A percentile compares a stretch with the other conserved stretches of the same genome.
Conservation (phyloP, 2,329 filamentous ascomycete species). For the Coniochaeta hoffmannii region DNA sequence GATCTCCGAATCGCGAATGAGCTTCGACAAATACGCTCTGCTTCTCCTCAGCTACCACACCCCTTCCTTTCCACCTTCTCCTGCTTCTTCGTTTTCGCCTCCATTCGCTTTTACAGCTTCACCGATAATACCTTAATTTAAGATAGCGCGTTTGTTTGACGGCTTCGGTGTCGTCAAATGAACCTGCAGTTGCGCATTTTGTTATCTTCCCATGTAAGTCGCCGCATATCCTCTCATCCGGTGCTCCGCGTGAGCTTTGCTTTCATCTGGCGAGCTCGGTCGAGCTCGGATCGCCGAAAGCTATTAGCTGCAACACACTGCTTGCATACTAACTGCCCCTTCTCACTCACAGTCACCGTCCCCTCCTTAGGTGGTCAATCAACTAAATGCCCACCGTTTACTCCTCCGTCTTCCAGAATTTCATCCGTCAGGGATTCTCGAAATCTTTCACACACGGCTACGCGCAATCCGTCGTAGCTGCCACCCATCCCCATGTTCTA, state of each 20-base stretch:
- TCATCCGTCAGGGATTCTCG: slow-evolving; percentile 95
- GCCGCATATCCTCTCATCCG: slow-evolving; percentile 6
- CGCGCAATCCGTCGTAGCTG: slow-evolving; percentile 94
- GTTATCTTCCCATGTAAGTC: slow-evolving; percentile 57
- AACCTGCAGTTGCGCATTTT: slow-evolving; percentile 75
- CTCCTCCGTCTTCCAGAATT: slow-evolving; percentile 63
- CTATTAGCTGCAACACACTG: slow-evolving; percentile 5
- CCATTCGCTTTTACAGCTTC: slow-evolving; percentile 5
- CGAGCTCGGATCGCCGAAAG: not conserved
- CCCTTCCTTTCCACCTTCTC: slow-evolving; percentile 9
- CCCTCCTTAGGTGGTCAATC: slow-evolving; percentile 44
- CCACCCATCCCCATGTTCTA: slow-evolving; percentile 71
- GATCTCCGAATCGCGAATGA: slow-evolving; percentile 1
- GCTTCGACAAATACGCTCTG: slow-evolving; percentile 3
- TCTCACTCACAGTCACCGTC: slow-evolving; percentile 35
- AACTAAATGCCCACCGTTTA: slow-evolving; percentile 86
- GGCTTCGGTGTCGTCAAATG: slow-evolving; percentile 86
- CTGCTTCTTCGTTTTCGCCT: not conserved
- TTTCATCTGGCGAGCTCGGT: slow-evolving; percentile 5
- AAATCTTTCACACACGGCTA: slow-evolving; percentile 98
- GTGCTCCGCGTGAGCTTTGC: not conserved
- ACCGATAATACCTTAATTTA: slow-evolving; percentile 9
- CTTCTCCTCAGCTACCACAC: slow-evolving; percentile 3
- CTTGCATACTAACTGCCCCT: not conserved
- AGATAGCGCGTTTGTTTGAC: slow-evolving; percentile 83